Percentiles rank a stretch among this genome's conserved stretches.
Conservation (phyloP, 2,329 filamentous ascomycete genomes). For the Colletotrichum simmondsii region DNA sequence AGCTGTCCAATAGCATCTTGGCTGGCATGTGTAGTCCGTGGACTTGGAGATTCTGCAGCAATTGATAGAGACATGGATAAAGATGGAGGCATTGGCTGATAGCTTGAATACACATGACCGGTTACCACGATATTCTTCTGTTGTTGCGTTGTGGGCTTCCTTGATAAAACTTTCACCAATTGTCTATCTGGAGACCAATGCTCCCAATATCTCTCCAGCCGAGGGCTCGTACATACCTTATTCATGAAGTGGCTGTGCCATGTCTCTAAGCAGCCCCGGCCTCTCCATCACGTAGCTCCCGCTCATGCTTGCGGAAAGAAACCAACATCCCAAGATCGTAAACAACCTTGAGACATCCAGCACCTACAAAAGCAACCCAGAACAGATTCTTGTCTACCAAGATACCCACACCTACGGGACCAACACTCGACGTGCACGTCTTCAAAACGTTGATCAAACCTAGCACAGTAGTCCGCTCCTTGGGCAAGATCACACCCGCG, state of each 20-base stretch:
- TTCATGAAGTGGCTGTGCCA: not conserved
- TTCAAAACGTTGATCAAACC: not conserved
- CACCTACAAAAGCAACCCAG: not conserved
- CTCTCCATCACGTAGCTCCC: not conserved
- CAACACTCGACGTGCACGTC: not conserved
- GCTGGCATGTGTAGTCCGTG: not conserved
- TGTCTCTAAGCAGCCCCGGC: not conserved
- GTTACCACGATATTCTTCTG: not conserved
- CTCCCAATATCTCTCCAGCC: rapidly evolving
- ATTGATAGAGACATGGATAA: not conserved
- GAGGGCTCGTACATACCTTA: not conserved
- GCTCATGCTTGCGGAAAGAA: not conserved
- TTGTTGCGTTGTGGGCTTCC: too few species aligned
- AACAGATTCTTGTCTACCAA: not conserved
- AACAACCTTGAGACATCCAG: not conserved
- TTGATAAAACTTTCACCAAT: too few species aligned
- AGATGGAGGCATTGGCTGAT: not conserved
- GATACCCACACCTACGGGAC: not conserved
- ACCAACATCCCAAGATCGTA: not conserved
- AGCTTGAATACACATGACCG: not conserved
- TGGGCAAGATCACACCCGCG: not conserved
- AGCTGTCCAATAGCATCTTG: not conserved
- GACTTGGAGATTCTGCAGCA: not conserved
- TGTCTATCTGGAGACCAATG: not conserved
- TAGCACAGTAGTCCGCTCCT: not conserved